Base-by-base conservation (phyloP, 345 rosid species). In the Microcos paniculata region DNA sequence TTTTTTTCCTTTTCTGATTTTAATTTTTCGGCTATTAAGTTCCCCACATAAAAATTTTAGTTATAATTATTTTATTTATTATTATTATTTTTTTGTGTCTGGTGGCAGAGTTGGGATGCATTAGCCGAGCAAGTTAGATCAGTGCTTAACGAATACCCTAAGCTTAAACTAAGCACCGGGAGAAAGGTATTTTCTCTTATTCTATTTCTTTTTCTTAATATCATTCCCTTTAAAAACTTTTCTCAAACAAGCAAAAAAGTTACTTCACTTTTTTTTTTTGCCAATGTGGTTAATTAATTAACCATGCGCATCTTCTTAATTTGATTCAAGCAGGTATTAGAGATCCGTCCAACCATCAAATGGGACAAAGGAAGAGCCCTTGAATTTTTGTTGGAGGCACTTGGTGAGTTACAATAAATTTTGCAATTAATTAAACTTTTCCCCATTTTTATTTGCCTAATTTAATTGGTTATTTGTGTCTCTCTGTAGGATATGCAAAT, bases 361-460 rank as follows among this genome's bases (percentile, higher is more conserved):
- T 96, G 98, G 99, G 96, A 96, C 88, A 96, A 96, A 79, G 99
- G 98, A 11, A 93, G 89, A 66, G 99, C 99, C 76, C 92, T 96
- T 64, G 89, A 92, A 35, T 96, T 90, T 82, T 85, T 96, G 79
- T 71, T 96, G 30, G 91, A 90, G 73, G 81, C 95, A n/a, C 78
- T 95, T 14, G 98, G 98, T 91, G 76, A 85, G 82, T 28, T 24
- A 26, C 18, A 42, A 42, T 42, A 42, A 9, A 42, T 6, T 7
- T n/a, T n/a, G n/a, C n/a, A n/a, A n/a, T n/a, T n/a, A n/a, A n/a
- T n/a, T n/a, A n/a, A n/a, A n/a, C n/a, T n/a, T n/a, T n/a, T n/a
- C n/a, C n/a, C n/a, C n/a, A n/a, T n/a, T n/a, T n/a, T n/a, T n/a
- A n/a, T n/a, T 28, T 21, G 3, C 28, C 52, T 43, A 35, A 35